These are phyloP conservation scores for Talaromyces sp. DNA, from an alignment of 2,329 filamentous ascomycete genomes.

Conservation along the genomic window DNA sequence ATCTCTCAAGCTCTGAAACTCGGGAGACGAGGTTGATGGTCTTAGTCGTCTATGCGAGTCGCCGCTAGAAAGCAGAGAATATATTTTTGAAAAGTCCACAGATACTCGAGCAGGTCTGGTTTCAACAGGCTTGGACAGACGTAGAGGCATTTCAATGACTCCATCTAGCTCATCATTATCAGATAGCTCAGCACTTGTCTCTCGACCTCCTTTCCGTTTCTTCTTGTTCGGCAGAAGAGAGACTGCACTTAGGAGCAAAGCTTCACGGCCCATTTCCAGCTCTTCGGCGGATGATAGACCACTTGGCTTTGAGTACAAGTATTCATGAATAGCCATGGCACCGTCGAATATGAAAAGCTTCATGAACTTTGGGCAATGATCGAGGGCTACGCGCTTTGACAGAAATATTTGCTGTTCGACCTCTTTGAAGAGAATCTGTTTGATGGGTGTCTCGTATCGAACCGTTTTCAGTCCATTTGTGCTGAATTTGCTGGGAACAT, in stretches of 20 bases:
- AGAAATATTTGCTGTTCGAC: slow-evolving; percentile 22
- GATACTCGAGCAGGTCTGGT: slow-evolving; percentile 15
- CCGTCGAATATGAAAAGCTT: slow-evolving; percentile 38
- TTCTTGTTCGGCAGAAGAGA: slow-evolving; percentile 3
- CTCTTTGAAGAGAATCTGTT: slow-evolving; percentile 35
- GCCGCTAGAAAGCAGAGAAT: slow-evolving; percentile 26
- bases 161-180: background rate
- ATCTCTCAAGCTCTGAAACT: slow-evolving; percentile 23
- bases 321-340: slow-evolving; percentile 34
- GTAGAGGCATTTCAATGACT: background rate
- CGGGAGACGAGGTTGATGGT: background rate
- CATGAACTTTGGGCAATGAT: slow-evolving; percentile 27
- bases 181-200: background rate
- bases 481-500: slow-evolving; percentile 25
- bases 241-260: slow-evolving; percentile 26
- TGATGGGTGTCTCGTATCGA: slow-evolving; percentile 23
- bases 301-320: slow-evolving; percentile 27
- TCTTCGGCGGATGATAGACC: slow-evolving; percentile 19
- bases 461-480: slow-evolving; percentile 13
- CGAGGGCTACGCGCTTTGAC: slow-evolving; percentile 21
- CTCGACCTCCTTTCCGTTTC: background rate
- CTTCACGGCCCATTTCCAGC: slow-evolving; percentile 19
- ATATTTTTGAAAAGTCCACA: slow-evolving; percentile 20
- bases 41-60: slow-evolving; percentile 12
- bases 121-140: slow-evolving; percentile 11